These are phyloP conservation scores for Prunus mume DNA, from an alignment of 306 rosid species.

Conservation along the genomic window DNA sequence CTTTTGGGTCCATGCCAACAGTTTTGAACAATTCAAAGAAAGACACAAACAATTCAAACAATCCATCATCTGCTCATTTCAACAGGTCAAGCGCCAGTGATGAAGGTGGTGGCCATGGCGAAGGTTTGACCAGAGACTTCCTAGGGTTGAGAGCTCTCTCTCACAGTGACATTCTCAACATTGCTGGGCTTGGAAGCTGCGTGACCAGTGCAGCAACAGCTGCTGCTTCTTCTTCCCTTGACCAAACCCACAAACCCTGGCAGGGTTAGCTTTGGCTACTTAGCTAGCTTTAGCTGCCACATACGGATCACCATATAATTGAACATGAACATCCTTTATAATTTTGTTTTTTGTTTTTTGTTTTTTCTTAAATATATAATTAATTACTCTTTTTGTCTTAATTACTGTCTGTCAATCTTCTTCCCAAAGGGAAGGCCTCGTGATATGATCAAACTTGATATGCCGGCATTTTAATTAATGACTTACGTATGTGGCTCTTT, in stretches of 20 bases:
- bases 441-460: constrained; percentile 7
- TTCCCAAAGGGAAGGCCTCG: constrained; percentile 49
- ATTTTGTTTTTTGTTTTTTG: background rate
- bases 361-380: background rate
- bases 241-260: constrained; percentile 69
- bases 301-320: background rate
- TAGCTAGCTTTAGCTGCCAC: background rate
- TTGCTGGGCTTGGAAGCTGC: constrained; percentile 69
- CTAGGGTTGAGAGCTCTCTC: constrained; percentile 78
- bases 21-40: constrained; percentile 22
- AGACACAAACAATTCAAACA: constrained; percentile 1
- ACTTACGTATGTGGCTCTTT: constrained; percentile 15
- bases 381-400: background rate
- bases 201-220: constrained; percentile 20
- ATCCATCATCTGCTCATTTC: background rate
- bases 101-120: background rate
- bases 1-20: constrained; percentile 36
- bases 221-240: constrained; percentile 24
- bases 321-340: background rate
- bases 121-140: constrained; percentile 83
- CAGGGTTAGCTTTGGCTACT: constrained; percentile 39
- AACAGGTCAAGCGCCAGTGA: background rate
- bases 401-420: constrained; percentile 7
- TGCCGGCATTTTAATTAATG: constrained; percentile 29
- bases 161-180: constrained; percentile 63